A percentile compares a stretch with the other conserved stretches of the same genome.
Conservation (phyloP, 768 basidiomycete species). For the Suillus luteus region DNA sequence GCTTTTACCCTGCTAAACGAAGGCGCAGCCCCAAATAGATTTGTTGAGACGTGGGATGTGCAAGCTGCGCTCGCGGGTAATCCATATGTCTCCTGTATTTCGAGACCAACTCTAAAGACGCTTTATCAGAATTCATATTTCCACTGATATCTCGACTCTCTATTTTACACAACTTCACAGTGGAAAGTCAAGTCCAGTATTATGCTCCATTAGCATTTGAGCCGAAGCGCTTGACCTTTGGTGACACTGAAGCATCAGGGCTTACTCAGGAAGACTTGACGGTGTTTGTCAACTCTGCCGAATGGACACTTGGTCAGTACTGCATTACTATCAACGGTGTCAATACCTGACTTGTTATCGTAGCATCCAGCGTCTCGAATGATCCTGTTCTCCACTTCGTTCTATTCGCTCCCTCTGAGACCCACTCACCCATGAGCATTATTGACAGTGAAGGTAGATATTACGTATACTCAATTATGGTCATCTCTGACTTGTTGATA, state of each 20-base stretch:
- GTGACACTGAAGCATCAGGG: slow-evolving; percentile 47
- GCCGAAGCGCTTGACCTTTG: slow-evolving; percentile 42
- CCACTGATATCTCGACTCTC: slow-evolving; percentile 64
- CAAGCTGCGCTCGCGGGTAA: slow-evolving; percentile 60
- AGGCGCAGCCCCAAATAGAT: slow-evolving; percentile 68
- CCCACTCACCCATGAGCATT: slow-evolving; percentile 71
- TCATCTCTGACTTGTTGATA: slow-evolving; percentile 28
- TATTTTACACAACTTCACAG: slow-evolving; percentile 83
- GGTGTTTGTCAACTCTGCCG: slow-evolving; percentile 93
- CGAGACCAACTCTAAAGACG: slow-evolving; percentile 20
- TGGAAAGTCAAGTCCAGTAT: slow-evolving; percentile 94
- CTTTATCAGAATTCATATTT: slow-evolving; percentile 59
- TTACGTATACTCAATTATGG: slow-evolving; percentile 13
- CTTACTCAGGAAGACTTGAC: slow-evolving; percentile 83
- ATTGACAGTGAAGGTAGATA: slow-evolving; percentile 52
- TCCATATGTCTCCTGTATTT: slow-evolving; percentile 32
- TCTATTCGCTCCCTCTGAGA: slow-evolving; percentile 77
- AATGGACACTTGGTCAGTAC: slow-evolving; percentile 85
- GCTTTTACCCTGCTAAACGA: slow-evolving; percentile 95
- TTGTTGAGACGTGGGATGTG: slow-evolving; percentile 74
- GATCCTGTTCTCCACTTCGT: slow-evolving; percentile 95
- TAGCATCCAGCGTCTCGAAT: slow-evolving; percentile 90
- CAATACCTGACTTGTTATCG: neutral
- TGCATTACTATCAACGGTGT: slow-evolving; percentile 18
- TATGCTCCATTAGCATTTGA: slow-evolving; percentile 88